phyloP scores from a whole-genome alignment of 2,329 filamentous ascomycete species.

The Endocalyx cinctus region DNA sequence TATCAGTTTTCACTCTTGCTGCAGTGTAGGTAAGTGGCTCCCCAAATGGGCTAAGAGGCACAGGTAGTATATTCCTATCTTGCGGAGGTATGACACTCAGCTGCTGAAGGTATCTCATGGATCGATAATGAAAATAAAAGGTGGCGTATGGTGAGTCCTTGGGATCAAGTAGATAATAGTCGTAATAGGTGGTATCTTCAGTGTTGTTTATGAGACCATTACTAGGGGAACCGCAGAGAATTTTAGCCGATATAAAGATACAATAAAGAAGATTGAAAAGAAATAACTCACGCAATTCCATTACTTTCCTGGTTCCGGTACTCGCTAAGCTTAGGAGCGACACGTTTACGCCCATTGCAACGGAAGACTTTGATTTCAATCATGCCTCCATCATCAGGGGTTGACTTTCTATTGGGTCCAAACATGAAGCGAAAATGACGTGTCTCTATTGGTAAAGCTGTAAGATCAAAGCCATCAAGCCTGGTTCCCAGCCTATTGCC shows the following conservation, averaged over 20 bases:
- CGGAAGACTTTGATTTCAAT: slow-evolving; percentile 52
- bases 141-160: slow-evolving; percentile 47
- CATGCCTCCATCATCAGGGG: slow-evolving; percentile 49
- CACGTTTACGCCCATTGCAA: slow-evolving; percentile 41
- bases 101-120: slow-evolving; percentile 41
- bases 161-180: slow-evolving; percentile 48
- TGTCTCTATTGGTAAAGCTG: slow-evolving; percentile 39
- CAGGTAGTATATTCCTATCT: too few relatives aligned
- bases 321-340: slow-evolving; percentile 35
- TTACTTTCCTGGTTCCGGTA: slow-evolving; percentile 45
- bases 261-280: not conserved
- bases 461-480: slow-evolving; percentile 28
- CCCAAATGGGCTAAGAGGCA: too few relatives aligned
- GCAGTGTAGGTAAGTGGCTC: too few relatives aligned
- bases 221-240: slow-evolving; percentile 40
- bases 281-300: slow-evolving; percentile 45
- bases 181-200: slow-evolving; percentile 45
- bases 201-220: slow-evolving; percentile 49
- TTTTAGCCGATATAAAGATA: slow-evolving; percentile 8
- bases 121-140: slow-evolving; percentile 55
- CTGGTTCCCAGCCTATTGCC: slow-evolving; percentile 35
- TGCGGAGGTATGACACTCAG: slow-evolving; percentile 42
- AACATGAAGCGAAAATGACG: slow-evolving; percentile 47
- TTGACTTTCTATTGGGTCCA: slow-evolving; percentile 28
- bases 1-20: too few relatives aligned